Evolutionary conservation across 106 monocot species (phyloP), one percentile per base, ranked within the genome.

Genomic region (Chionographis japonica): DNA sequence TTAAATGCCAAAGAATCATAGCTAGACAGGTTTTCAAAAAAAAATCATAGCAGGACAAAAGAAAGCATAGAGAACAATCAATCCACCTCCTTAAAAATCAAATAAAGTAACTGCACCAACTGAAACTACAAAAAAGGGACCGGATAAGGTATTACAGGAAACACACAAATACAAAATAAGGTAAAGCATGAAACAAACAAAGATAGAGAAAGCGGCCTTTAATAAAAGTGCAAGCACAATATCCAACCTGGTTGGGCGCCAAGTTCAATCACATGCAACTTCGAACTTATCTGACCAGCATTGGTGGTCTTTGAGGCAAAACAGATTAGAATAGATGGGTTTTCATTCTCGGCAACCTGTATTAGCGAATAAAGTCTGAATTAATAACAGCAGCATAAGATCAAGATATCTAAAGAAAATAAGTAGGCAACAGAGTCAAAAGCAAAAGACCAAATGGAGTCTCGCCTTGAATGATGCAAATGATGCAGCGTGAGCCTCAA

Each of bases 201-300:
- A 46, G 46, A 46, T 46, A 27, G 27, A 27, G 27, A 27, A 27
- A 27, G 27, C 27, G 0, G 27, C 27, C 27, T 27, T 27, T 27
- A 9, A 63, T 54, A n/a, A 17, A 52, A 61, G 43, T 3, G 42
- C 3, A 38, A 13, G 38, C 56, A 84, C 2, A 36, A 2, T 42
- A 27, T 27, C 27, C 27, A 27, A 95, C 95, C 95, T 89, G 84
- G 92, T 67, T 92, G 95, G 39, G 95, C 95, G 71, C 95, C 95
- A 74, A 97, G 92, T 85, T 97, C 95, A 73, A 97, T 97, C 43
- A 97, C 92, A 81, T 97, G 95, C 72, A 97, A 66, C 72, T 97
- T 97, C 19, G 95, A 97, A 74, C 76, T 80, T 62, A 89, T 86
- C 42, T 97, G 95, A 46, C 95, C 95, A 67, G 95, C 92, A 85